Conservation (phyloP, 2,329 filamentous ascomycete species). For the Aspergillus sp. region DNA sequence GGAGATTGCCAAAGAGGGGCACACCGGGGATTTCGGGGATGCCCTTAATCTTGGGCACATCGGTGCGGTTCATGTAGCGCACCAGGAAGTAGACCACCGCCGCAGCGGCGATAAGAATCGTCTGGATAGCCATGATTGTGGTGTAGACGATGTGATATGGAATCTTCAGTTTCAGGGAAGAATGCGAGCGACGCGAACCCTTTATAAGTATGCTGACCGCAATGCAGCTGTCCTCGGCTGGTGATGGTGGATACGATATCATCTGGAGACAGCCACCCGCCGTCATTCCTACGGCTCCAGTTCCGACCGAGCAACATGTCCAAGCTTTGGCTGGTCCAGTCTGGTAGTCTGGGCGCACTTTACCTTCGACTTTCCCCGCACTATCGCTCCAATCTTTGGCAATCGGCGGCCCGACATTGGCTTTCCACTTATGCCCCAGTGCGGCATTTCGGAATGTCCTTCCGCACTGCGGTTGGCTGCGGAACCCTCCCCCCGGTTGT, state of each 20-base stretch:
- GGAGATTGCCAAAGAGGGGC: slow-evolving; percentile 64
- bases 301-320: no score
- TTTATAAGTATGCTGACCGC: not conserved
- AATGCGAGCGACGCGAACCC: not conserved
- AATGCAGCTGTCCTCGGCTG: not conserved
- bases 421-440: not conserved
- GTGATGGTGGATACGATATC: no score
- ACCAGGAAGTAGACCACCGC: slow-evolving; percentile 44
- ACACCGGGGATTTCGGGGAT: slow-evolving; percentile 64
- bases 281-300: no score
- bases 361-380: no score
- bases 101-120: slow-evolving; percentile 35
- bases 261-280: no score
- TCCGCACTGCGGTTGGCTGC: no score
- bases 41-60: slow-evolving; percentile 62
- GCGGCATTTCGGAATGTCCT: not conserved
- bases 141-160: not conserved
- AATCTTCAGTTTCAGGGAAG: not conserved
- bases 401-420: no score
- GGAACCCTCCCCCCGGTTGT: no score
- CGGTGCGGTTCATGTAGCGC: slow-evolving; percentile 53
- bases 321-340: no score
- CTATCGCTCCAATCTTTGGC: no score
- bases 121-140: slow-evolving; percentile 34
- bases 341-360: no score